A percentile compares a stretch with the other conserved stretches of the same genome.
Conservation (phyloP, 495 filamentous ascomycete species). For the Aspergillus affinis region DNA sequence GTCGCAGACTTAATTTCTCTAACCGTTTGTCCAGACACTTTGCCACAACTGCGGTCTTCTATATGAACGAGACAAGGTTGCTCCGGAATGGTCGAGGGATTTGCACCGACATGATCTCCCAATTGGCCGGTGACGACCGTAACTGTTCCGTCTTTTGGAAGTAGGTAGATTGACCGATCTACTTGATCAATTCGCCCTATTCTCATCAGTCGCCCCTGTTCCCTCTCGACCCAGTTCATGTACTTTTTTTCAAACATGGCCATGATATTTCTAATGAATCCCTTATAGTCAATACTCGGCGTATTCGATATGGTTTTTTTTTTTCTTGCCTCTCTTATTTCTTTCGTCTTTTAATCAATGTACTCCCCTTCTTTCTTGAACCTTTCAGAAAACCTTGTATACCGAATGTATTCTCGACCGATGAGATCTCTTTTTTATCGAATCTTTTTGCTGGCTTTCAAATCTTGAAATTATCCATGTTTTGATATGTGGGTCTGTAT, state of each 20-base stretch:
- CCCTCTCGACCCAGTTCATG: not conserved
- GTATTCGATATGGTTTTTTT: constrained; percentile 10
- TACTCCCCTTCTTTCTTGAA: not conserved
- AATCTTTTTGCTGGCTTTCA: constrained; percentile 1
- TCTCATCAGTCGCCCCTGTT: not conserved
- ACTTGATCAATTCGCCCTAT: not conserved
- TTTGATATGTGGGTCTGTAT: constrained; percentile 5
- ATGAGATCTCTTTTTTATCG: not conserved
- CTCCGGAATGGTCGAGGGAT: constrained; percentile 80
- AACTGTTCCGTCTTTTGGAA: not conserved
- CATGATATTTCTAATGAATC: constrained; percentile 29
- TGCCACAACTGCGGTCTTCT: constrained; percentile 92
- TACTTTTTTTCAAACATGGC: constrained; percentile 18
- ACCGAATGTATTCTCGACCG: not conserved
- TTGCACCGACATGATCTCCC: constrained; percentile 63
- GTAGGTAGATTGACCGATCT: not conserved
- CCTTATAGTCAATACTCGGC: constrained; percentile 20
- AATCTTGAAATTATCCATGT: not conserved
- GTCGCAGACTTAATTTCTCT: not conserved
- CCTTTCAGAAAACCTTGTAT: not conserved
- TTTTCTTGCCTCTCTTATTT: constrained; percentile 6
- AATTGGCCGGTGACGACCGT: constrained; percentile 30
- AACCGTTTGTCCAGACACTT: constrained; percentile 60
- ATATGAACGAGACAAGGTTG: constrained; percentile 80
- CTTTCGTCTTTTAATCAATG: constrained; percentile 7